These are phyloP conservation scores for Carex arenaria DNA, from an alignment of 202 grass and related monocot genomes.

Conservation along the genomic window DNA sequence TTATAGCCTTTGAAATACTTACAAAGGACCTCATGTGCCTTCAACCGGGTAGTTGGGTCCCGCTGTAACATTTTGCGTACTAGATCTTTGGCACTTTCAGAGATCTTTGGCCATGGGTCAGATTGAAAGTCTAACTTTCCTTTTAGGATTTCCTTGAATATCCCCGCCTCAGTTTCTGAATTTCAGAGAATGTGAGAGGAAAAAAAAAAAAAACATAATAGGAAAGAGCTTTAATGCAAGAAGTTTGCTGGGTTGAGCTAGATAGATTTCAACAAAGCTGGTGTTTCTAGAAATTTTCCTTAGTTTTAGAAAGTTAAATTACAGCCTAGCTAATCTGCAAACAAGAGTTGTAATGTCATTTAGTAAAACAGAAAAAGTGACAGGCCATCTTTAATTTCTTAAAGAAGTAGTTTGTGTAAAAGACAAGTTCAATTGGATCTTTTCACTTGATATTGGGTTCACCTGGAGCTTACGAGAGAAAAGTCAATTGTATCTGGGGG, in stretches of 20 bases:
- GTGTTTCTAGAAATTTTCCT: not conserved
- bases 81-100: slow-evolving; percentile 90
- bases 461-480: not conserved
- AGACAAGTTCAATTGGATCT: not conserved
- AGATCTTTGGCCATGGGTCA: slow-evolving; percentile 94
- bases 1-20: slow-evolving; percentile 35
- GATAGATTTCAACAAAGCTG: slow-evolving; percentile 4
- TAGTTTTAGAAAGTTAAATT: not conserved
- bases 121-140: slow-evolving; percentile 96
- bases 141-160: slow-evolving; percentile 92
- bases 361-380: not conserved
- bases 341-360: not conserved
- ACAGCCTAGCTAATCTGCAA: not conserved
- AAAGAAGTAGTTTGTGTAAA: not conserved
- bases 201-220: not conserved
- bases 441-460: not conserved
- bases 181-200: slow-evolving; percentile 19
- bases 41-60: slow-evolving; percentile 70
- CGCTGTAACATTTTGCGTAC: slow-evolving; percentile 85
- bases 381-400: not conserved
- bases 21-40: slow-evolving; percentile 93
- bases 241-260: not conserved
- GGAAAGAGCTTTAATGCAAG: not conserved
- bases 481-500: not conserved
- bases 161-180: slow-evolving; percentile 91